Percentiles rank a stretch among this genome's conserved stretches.
Evolutionary conservation across 208 protist species (phyloP).

Genomic region (Trypanosoma scelopori): DNA sequence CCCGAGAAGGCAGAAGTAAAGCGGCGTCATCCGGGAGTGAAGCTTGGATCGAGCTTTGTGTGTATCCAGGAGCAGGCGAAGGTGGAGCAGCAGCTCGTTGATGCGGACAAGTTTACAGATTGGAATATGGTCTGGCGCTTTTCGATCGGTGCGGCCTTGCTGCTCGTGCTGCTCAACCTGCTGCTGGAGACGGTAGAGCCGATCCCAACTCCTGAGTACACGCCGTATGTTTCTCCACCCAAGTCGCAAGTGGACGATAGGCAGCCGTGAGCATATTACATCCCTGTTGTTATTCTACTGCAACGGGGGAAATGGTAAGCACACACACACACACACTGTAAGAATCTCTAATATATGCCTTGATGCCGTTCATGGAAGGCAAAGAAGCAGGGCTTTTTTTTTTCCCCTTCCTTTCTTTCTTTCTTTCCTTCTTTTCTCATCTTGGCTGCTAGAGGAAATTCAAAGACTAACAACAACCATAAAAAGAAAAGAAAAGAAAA

Average conservation of each 20-base stretch:
- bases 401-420: not conserved
- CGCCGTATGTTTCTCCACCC: constrained; percentile 34
- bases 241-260: not conserved
- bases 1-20: constrained; percentile 58
- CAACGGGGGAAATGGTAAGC: too few species aligned
- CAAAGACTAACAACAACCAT: too few species aligned
- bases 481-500: too few species aligned
- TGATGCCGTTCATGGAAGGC: too few species aligned
- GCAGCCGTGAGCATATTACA: not conserved
- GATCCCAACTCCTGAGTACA: constrained; percentile 64
- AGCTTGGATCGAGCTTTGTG: constrained; percentile 50
- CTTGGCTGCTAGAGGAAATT: not conserved
- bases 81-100: constrained; percentile 48
- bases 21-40: constrained; percentile 61
- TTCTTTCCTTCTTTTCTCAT: not conserved
- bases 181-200: constrained; percentile 64
- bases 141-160: constrained; percentile 33
- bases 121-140: constrained; percentile 49
- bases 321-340: too few species aligned
- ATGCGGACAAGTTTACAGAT: constrained; percentile 65
- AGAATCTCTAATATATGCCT: too few species aligned
- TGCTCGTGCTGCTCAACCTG: constrained; percentile 55
- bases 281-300: not conserved
- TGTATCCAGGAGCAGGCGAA: constrained; percentile 39
- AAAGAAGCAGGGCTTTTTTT: not conserved